Conservation (phyloP, 257 asterid species). For the Cordia subcordata region DNA sequence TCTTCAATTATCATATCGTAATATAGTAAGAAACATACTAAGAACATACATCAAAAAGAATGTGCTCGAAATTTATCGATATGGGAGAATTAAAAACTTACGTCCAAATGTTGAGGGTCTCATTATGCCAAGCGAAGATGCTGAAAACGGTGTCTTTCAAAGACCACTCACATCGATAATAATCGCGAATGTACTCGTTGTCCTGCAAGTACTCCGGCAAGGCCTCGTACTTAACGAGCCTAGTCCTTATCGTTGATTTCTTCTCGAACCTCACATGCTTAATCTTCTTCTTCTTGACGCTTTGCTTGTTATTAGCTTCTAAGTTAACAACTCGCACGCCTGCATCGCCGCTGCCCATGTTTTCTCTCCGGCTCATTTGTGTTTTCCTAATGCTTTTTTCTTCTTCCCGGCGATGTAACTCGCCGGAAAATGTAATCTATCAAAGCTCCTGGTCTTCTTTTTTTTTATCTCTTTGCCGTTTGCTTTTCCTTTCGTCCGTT, state of each 20-base stretch:
- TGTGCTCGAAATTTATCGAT: too few relatives aligned
- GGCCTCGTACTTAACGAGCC: slow-evolving; percentile 57
- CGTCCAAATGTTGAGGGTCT: slow-evolving; percentile 95
- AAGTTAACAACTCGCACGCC: slow-evolving; percentile 6
- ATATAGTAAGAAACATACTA: too few relatives aligned
- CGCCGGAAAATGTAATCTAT: slow-evolving; percentile 17
- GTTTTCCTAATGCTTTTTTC: too few relatives aligned
- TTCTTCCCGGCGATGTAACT: slow-evolving; percentile 33
- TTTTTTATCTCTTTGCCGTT: background rate
- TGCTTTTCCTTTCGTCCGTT: background rate
- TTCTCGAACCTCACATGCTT: background rate
- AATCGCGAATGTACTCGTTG: slow-evolving; percentile 68
- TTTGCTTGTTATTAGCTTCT: slow-evolving; percentile 9
- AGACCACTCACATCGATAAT: slow-evolving; percentile 95
- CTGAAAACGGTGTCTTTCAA: slow-evolving; percentile 62
- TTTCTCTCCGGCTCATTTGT: slow-evolving; percentile 15
- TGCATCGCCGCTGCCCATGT: background rate
- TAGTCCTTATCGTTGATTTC: slow-evolving; percentile 13
- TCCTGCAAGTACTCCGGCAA: slow-evolving; percentile 87
- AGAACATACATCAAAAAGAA: too few relatives aligned
- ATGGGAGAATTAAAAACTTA: slow-evolving; percentile 19
- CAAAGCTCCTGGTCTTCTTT: background rate
- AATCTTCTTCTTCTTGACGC: slow-evolving; percentile 5
- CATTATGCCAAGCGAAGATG: slow-evolving; percentile 82
- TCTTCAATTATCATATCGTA: too few relatives aligned